Conservation (phyloP, 1,284 basidiomycete species). For the Schizophyllum commune region DNA sequence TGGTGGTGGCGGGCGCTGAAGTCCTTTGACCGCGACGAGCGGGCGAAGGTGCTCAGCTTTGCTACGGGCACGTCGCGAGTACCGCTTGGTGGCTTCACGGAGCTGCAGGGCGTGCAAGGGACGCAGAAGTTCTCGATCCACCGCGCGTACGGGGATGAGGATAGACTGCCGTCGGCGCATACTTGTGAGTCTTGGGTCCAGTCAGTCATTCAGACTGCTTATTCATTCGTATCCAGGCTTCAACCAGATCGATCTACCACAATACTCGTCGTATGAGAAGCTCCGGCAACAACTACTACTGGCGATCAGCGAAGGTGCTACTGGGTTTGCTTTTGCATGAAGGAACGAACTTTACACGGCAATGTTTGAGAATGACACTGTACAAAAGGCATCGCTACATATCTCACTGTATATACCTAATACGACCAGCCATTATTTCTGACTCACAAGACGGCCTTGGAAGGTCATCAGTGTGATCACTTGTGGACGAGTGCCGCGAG, state of each 20-base stretch:
- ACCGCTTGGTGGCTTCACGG: slow-evolving; percentile 88
- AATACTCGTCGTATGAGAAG: slow-evolving; percentile 92
- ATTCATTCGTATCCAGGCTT: slow-evolving; percentile 42
- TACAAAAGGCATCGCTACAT: slow-evolving; percentile 9
- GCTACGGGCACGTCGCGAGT: slow-evolving; percentile 94
- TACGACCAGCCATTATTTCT: slow-evolving; percentile 6
- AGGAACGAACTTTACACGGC: background rate
- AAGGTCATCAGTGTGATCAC: too few relatives aligned
- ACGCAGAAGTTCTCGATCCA: slow-evolving; percentile 97
- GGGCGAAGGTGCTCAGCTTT: slow-evolving; percentile 95
- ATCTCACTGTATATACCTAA: slow-evolving; percentile 15
- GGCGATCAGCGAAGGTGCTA: slow-evolving; percentile 90
- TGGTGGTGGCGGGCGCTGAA: slow-evolving; percentile 99
- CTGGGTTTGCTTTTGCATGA: slow-evolving; percentile 82
- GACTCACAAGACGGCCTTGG: background rate
- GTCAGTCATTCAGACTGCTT: slow-evolving; percentile 2
- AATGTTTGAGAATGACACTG: background rate
- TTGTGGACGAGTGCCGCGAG: too few relatives aligned
- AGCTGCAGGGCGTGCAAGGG: slow-evolving; percentile 91
- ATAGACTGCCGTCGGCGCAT: slow-evolving; percentile 85
- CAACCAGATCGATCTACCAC: slow-evolving; percentile 84
- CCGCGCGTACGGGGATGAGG: slow-evolving; percentile 80
- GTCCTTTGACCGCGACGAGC: slow-evolving; percentile 94
- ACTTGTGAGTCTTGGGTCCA: slow-evolving; percentile 53
- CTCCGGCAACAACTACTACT: slow-evolving; percentile 80